Evolutionary conservation across 805 yeast species (phyloP).

Genomic region (Saccharomycopsis sp.): DNA sequence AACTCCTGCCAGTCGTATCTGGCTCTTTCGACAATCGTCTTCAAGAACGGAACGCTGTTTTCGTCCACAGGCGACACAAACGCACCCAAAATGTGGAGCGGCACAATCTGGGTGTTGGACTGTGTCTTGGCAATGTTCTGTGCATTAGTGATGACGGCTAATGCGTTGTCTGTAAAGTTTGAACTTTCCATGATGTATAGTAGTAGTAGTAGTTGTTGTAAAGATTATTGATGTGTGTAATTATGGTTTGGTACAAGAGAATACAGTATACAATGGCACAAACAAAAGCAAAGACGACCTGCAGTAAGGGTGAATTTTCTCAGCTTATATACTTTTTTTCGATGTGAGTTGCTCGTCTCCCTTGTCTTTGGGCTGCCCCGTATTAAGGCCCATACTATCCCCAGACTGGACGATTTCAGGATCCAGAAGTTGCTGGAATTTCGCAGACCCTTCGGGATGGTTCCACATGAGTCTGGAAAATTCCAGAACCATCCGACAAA

Average conservation of each 20-base stretch:
- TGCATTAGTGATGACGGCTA: constrained; percentile 72
- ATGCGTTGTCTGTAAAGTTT: constrained; percentile 91
- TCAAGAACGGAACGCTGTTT: constrained; percentile 53
- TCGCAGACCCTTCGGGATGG: too few species aligned
- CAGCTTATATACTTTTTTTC: neutral
- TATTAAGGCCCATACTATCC: too few species aligned
- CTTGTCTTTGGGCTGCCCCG: neutral
- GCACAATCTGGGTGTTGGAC: constrained; percentile 73
- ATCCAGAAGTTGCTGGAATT: too few species aligned
- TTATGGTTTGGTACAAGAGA: too few species aligned
- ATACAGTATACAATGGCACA: too few species aligned
- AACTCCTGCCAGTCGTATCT: constrained; percentile 81
- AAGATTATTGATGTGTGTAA: neutral
- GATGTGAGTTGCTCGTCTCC: neutral
- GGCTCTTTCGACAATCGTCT: constrained; percentile 77
- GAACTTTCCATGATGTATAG: constrained; percentile 47
- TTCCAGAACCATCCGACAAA: too few species aligned
- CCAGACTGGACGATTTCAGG: too few species aligned
- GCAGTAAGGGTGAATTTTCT: neutral
- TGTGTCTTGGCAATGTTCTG: constrained; percentile 78
- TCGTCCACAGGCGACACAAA: constrained; percentile 59
- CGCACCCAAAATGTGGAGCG: constrained; percentile 89
- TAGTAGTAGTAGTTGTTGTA: neutral
- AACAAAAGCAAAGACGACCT: too few species aligned
- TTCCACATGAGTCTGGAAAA: too few species aligned